A percentile compares a stretch with the other conserved stretches of the same genome.
Evolutionary conservation across 129 eudicot genomes (phyloP).

Genomic region (Lonicera japonica): DNA sequence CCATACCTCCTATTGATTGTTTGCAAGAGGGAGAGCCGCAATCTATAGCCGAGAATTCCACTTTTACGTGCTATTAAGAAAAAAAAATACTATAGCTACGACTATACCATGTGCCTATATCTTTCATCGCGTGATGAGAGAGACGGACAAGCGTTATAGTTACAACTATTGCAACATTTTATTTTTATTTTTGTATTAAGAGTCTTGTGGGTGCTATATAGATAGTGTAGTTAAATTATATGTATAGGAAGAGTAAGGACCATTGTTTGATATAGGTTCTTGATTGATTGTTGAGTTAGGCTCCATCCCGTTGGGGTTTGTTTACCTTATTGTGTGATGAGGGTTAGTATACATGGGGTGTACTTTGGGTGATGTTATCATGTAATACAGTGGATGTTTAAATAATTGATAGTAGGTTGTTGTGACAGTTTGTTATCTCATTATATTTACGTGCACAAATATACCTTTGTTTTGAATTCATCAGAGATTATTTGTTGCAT

Average conservation of each 20-base stretch:
- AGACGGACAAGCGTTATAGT: neutral
- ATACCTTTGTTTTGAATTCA: neutral
- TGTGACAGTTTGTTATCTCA: neutral
- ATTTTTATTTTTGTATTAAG: neutral
- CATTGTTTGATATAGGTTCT: constrained; percentile 2
- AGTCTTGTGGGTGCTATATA: constrained; percentile 18
- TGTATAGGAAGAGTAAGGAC: constrained; percentile 11
- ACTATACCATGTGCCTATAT: neutral
- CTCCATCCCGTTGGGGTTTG: constrained; percentile 41
- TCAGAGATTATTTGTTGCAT: neutral
- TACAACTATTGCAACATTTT: no score
- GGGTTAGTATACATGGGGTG: neutral
- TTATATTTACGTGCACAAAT: neutral
- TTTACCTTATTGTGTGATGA: constrained; percentile 35
- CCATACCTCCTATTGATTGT: constrained; percentile 91
- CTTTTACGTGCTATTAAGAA: constrained; percentile 17
- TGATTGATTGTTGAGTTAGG: neutral
- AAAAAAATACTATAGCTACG: neutral
- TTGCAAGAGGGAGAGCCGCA: constrained; percentile 76
- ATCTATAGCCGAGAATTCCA: constrained; percentile 18
- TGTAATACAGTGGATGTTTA: neutral
- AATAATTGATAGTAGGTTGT: neutral
- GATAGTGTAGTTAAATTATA: neutral
- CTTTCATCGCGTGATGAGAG: neutral
- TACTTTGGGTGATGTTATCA: neutral